Percentiles rank a stretch among this genome's conserved stretches.
phyloP scores from a whole-genome alignment of 2,329 filamentous ascomycete species.

The Fusarium luffae region DNA sequence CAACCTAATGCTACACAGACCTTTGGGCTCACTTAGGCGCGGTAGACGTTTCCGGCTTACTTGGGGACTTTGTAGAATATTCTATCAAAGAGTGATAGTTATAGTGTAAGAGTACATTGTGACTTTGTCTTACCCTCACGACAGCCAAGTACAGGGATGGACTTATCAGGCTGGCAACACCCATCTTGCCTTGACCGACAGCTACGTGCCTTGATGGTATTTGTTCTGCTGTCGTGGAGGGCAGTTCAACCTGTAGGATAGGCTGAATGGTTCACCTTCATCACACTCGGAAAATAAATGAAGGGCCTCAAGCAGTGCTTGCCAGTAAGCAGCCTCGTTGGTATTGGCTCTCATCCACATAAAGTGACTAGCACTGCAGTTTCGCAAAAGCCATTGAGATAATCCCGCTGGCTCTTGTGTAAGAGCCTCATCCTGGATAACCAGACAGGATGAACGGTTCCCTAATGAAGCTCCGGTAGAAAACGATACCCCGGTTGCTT shows the following conservation, averaged over 20 bases:
- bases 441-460: background rate
- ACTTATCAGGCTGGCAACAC: background rate
- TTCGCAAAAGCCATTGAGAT: background rate
- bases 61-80: background rate
- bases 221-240: conserved; percentile 2
- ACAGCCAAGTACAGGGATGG: conserved; percentile 4
- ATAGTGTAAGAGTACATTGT: background rate
- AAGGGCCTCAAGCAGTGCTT: conserved; percentile 29
- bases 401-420: background rate
- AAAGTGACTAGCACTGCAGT: background rate
- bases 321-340: background rate
- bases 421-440: background rate
- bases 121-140: background rate
- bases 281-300: conserved; percentile 14
- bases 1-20: conserved; percentile 19
- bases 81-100: background rate
- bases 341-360: conserved; percentile 11
- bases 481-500: too few relatives aligned
- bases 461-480: background rate
- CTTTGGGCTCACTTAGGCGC: conserved; percentile 20
- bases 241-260: conserved; percentile 7
- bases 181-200: background rate
- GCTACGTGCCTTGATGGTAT: background rate
- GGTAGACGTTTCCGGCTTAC: conserved; percentile 14
- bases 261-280: background rate